phyloP scores from a whole-genome alignment of 2,329 filamentous ascomycete genomes.

The Neurospora crassa region DNA sequence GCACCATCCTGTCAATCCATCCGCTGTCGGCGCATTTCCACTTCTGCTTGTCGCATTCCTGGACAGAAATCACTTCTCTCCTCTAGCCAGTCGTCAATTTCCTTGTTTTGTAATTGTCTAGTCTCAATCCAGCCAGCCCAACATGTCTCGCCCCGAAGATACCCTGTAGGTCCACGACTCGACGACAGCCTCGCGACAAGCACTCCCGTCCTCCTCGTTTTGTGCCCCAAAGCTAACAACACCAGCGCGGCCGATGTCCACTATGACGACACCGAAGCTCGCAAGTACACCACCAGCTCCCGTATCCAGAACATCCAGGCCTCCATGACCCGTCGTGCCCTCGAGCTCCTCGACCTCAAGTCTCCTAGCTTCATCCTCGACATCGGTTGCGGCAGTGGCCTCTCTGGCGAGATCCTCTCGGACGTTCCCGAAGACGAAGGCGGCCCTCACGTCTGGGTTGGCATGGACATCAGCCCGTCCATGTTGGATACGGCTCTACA shows the following conservation, averaged over 20 bases:
- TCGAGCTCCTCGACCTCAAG: conserved; percentile 77
- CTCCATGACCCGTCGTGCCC: conserved; percentile 85
- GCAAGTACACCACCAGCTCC: conserved; percentile 94
- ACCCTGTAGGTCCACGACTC: conserved; percentile 53
- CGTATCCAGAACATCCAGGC: conserved; percentile 95
- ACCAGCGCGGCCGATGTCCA: conserved; percentile 85
- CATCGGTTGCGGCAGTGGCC: conserved; percentile 88
- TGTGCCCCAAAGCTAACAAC: conserved; percentile 11
- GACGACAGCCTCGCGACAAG: conserved; percentile 5
- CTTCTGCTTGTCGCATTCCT: neutral
- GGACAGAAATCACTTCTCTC: neutral
- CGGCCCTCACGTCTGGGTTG: conserved; percentile 90
- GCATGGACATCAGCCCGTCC: conserved; percentile 88
- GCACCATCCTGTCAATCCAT: neutral
- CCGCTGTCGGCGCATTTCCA: neutral
- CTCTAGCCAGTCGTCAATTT: neutral
- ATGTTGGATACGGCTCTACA: conserved; percentile 96
- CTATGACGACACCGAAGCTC: conserved; percentile 91
- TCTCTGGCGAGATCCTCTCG: conserved; percentile 89
- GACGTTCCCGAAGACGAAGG: conserved; percentile 58
- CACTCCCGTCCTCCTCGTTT: conserved; percentile 3
- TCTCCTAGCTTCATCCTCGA: conserved; percentile 84
- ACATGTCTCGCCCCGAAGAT: conserved; percentile 96
- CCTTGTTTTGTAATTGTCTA: neutral
- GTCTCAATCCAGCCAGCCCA: conserved; percentile 24